Conservation (phyloP, 2,329 filamentous ascomycete genomes). For the Metarhizium guizhouense region DNA sequence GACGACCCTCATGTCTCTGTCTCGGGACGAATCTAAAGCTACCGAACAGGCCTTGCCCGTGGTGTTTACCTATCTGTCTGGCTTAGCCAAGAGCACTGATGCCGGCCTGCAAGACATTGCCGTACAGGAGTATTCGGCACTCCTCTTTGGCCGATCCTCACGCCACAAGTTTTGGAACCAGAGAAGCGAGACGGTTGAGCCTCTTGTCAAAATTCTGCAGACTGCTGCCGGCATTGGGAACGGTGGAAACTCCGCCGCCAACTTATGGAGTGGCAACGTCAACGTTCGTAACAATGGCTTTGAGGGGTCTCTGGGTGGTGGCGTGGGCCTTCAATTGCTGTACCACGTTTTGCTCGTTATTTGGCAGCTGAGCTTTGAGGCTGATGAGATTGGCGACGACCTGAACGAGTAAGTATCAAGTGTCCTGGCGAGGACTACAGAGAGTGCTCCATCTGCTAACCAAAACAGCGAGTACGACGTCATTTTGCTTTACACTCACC, state of each 20-base stretch:
- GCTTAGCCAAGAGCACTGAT: constrained; percentile 75
- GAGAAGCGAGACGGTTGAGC: constrained; percentile 72
- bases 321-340: constrained; percentile 83
- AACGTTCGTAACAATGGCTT: constrained; percentile 50
- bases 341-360: constrained; percentile 90
- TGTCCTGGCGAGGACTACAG: not conserved
- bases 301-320: constrained; percentile 60
- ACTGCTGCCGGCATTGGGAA: constrained; percentile 65
- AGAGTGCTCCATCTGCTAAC: not conserved
- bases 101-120: constrained; percentile 91
- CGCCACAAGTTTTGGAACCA: constrained; percentile 87
- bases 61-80: constrained; percentile 78
- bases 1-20: constrained; percentile 63
- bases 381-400: constrained; percentile 60
- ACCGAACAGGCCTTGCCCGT: constrained; percentile 72
- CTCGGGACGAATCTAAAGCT: constrained; percentile 52
- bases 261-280: constrained; percentile 50
- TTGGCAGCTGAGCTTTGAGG: constrained; percentile 96
- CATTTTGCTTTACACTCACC: constrained; percentile 81
- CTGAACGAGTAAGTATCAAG: constrained; percentile 66
- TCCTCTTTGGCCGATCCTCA: constrained; percentile 67
- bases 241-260: constrained; percentile 53
- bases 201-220: constrained; percentile 73
- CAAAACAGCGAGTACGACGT: constrained; percentile 76
- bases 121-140: constrained; percentile 79